phyloP scores from a whole-genome alignment of 2,329 filamentous ascomycete species.

The Alternaria infectoria region DNA sequence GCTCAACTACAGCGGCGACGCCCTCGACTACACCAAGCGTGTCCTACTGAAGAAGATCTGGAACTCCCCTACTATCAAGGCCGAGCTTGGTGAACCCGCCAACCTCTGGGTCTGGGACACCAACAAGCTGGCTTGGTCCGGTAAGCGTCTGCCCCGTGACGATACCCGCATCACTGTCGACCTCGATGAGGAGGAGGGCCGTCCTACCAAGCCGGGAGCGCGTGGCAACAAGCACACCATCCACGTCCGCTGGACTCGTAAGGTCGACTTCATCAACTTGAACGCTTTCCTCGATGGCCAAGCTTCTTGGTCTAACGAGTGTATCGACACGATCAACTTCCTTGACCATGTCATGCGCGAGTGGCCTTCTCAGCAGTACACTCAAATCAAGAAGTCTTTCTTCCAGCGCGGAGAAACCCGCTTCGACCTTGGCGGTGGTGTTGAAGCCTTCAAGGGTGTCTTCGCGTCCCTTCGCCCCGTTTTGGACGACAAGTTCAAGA shows the following conservation, averaged over 20 bases:
- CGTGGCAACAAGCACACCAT: conserved; percentile 63
- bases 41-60: conserved; percentile 78
- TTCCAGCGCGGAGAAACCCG: conserved; percentile 65
- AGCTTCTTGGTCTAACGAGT: conserved; percentile 58
- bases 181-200: conserved; percentile 69
- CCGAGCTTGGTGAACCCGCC: conserved; percentile 53
- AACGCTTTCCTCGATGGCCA: conserved; percentile 68
- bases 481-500: conserved; percentile 57
- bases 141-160: conserved; percentile 31
- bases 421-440: conserved; percentile 64
- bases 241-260: conserved; percentile 68
- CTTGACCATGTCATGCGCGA: conserved; percentile 88
- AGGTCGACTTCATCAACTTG: conserved; percentile 71
- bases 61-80: conserved; percentile 67
- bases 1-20: conserved; percentile 68
- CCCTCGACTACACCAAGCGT: conserved; percentile 62
- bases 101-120: conserved; percentile 79
- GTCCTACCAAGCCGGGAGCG: conserved; percentile 13
- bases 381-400: conserved; percentile 81
- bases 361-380: conserved; percentile 70
- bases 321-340: conserved; percentile 86
- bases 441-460: conserved; percentile 86
- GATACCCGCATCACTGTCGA: conserved; percentile 65
- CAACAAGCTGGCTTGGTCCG: conserved; percentile 79
- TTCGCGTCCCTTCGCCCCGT: conserved; percentile 85